These are phyloP conservation scores for Calonectria hawksworthii DNA, from an alignment of 2,329 filamentous ascomycete species.

Conservation along the genomic window DNA sequence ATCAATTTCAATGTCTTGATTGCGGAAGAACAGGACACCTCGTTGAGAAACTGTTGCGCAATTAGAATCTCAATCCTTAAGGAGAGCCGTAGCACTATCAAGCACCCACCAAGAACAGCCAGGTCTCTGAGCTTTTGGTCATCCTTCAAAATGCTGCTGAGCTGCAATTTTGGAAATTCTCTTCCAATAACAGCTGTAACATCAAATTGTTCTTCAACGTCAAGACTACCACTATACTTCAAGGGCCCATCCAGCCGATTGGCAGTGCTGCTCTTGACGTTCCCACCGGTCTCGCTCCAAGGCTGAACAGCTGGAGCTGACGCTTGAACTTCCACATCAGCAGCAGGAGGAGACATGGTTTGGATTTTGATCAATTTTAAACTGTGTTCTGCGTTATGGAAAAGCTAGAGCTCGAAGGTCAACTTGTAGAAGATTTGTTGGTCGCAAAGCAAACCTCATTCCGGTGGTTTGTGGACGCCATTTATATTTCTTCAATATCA, in stretches of 20 bases:
- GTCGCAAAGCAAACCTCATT: too few species aligned
- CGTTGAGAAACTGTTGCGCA: slow-evolving; percentile 12
- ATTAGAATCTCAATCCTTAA: neutral
- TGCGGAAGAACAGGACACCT: slow-evolving; percentile 30
- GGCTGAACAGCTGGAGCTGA: slow-evolving; percentile 21
- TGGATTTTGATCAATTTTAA: too few species aligned
- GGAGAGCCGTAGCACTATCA: neutral
- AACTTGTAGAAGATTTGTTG: neutral
- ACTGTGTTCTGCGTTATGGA: neutral
- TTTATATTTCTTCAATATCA: slow-evolving; percentile 6
- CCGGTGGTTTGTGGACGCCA: neutral
- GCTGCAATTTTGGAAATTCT: slow-evolving; percentile 27
- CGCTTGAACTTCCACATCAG: slow-evolving; percentile 21
- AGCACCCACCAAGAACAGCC: slow-evolving; percentile 19
- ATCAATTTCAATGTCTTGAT: slow-evolving; percentile 28
- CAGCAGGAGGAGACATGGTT: slow-evolving; percentile 29
- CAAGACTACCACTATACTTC: slow-evolving; percentile 20
- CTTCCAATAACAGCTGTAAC: slow-evolving; percentile 26
- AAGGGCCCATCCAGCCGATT: slow-evolving; percentile 23
- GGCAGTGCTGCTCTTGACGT: slow-evolving; percentile 7
- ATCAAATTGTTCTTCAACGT: slow-evolving; percentile 26
- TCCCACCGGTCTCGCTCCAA: slow-evolving; percentile 9
- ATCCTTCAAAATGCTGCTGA: slow-evolving; percentile 25
- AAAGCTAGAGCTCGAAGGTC: neutral
- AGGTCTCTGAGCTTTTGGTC: slow-evolving; percentile 28